These are phyloP conservation scores for Stagonosporopsis vannaccii DNA, from an alignment of 2,329 filamentous ascomycete genomes.

Conservation along the genomic window DNA sequence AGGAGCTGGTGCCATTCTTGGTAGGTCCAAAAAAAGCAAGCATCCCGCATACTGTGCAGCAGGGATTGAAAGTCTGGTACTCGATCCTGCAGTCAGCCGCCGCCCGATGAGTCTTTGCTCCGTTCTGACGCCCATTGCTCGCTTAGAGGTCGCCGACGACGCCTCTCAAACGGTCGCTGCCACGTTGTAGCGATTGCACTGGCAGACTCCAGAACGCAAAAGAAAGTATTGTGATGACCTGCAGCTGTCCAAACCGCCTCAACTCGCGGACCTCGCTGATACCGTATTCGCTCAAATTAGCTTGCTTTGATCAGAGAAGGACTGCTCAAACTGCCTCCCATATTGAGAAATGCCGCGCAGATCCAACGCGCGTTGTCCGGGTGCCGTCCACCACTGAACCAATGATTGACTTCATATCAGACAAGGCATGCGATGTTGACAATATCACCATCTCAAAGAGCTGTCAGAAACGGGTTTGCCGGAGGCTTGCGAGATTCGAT, in stretches of 20 bases:
- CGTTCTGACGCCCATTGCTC: slow-evolving; percentile 6
- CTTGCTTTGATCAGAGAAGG: not conserved
- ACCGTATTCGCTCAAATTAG: not conserved
- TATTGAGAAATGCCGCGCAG: not conserved
- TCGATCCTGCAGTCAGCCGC: slow-evolving; percentile 16
- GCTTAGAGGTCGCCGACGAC: slow-evolving; percentile 17
- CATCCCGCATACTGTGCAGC: not conserved
- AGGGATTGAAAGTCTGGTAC: not conserved
- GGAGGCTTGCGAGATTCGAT: not conserved
- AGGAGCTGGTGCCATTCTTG: not conserved
- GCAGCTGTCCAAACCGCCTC: not conserved
- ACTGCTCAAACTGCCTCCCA: not conserved
- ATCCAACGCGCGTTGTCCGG: not conserved
- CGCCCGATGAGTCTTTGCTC: slow-evolving; percentile 1
- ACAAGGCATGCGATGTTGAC: too few species aligned
- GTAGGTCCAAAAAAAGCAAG: slow-evolving; percentile 13
- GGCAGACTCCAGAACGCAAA: slow-evolving; percentile 9
- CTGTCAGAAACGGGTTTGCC: not conserved
- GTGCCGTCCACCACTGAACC: not conserved
- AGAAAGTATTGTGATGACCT: not conserved
- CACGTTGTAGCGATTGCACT: not conserved
- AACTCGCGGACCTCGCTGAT: not conserved
- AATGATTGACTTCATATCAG: not conserved
- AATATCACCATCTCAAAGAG: not conserved
- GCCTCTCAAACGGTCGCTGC: slow-evolving; percentile 8